Evolutionary conservation across 768 basidiomycete species (phyloP).

Genomic region (Ephemerocybe angulata): DNA sequence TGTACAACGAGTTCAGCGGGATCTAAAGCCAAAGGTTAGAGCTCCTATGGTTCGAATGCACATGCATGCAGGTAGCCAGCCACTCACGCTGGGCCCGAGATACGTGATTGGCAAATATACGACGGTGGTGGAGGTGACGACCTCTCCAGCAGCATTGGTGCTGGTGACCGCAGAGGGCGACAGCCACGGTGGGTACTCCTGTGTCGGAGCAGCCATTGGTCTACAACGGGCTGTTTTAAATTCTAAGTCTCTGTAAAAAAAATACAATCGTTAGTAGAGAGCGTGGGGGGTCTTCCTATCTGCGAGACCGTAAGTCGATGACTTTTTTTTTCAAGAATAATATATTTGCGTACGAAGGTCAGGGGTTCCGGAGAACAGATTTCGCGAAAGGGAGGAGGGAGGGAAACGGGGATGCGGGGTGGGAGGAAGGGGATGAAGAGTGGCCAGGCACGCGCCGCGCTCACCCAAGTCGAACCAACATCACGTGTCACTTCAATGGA

Average conservation of each 20-base stretch:
- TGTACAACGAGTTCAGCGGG: conserved; percentile 68
- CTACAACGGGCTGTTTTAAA: conserved; percentile 14
- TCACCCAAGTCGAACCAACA: conserved; percentile 26
- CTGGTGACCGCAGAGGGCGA: conserved; percentile 50
- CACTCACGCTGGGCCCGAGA: conserved; percentile 76
- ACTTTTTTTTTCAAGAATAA: background rate
- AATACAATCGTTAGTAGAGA: conserved; percentile 44
- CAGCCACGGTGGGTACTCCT: conserved; percentile 72
- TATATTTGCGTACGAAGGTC: background rate
- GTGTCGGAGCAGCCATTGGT: conserved; percentile 59
- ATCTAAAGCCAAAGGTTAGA: conserved; percentile 44
- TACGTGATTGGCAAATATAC: conserved; percentile 73
- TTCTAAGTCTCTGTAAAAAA: conserved; percentile 20
- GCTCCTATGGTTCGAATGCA: background rate
- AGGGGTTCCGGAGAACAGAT: background rate
- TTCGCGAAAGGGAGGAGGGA: background rate
- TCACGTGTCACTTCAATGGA: conserved; percentile 19
- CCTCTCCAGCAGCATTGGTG: conserved; percentile 48
- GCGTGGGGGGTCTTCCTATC: conserved; percentile 32
- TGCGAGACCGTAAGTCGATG: background rate
- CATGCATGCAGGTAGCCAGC: background rate
- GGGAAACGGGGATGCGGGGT: conserved; percentile 12
- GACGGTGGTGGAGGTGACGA: conserved; percentile 54
- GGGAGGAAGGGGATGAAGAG: conserved; percentile 17
- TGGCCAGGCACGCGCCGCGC: conserved; percentile 16